These are phyloP conservation scores for Phytophthora multivora DNA, from an alignment of 352 stramenopile species.

Conservation along the genomic window DNA sequence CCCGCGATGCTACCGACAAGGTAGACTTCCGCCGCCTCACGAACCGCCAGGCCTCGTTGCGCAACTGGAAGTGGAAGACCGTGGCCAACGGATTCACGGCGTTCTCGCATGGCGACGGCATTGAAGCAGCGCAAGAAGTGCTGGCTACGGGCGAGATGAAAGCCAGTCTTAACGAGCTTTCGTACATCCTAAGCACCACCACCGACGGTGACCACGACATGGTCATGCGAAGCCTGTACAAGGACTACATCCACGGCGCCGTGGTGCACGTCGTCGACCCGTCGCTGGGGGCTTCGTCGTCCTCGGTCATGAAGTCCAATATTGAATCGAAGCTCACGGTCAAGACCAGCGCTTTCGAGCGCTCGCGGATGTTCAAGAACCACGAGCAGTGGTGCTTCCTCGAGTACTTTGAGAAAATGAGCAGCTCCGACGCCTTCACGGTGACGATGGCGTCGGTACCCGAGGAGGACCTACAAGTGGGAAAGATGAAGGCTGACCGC, in stretches of 20 bases:
- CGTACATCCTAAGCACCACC: slow-evolving; percentile 35
- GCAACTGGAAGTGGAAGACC: slow-evolving; percentile 41
- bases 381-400: slow-evolving; percentile 49
- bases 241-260: slow-evolving; percentile 54
- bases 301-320: slow-evolving; percentile 13
- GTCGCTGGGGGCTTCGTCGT: slow-evolving; percentile 7
- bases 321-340: slow-evolving; percentile 30
- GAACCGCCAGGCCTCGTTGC: slow-evolving; percentile 31
- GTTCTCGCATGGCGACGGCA: slow-evolving; percentile 37
- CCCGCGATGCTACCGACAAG: slow-evolving; percentile 28
- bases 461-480: slow-evolving; percentile 29
- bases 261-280: slow-evolving; percentile 37
- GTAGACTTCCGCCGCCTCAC: slow-evolving; percentile 33
- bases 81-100: slow-evolving; percentile 39
- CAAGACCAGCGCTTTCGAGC: slow-evolving; percentile 44
- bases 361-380: slow-evolving; percentile 45
- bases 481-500: slow-evolving; percentile 50
- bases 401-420: slow-evolving; percentile 36
- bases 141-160: slow-evolving; percentile 38
- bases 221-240: slow-evolving; percentile 50
- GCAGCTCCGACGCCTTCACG: slow-evolving; percentile 27
- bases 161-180: slow-evolving; percentile 46
- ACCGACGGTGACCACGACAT: slow-evolving; percentile 34
- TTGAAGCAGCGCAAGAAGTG: slow-evolving; percentile 36
- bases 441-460: slow-evolving; percentile 39